These are phyloP conservation scores for Viridothelium virens DNA, from an alignment of 495 filamentous ascomycete species.

Conservation along the genomic window DNA sequence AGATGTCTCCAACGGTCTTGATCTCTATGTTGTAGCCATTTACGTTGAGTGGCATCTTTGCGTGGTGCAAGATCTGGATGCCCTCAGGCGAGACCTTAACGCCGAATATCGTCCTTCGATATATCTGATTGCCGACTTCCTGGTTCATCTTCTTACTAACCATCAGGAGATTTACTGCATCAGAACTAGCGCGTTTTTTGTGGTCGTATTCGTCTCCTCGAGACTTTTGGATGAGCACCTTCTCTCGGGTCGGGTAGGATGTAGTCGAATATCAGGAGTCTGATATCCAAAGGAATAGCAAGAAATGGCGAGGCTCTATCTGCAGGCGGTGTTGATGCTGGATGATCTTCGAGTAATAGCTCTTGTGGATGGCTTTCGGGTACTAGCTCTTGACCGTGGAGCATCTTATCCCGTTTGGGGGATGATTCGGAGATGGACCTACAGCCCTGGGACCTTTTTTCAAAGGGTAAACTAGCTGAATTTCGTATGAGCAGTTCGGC, in stretches of 20 bases:
- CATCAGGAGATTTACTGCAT: conserved; percentile 17
- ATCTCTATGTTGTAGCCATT: conserved; percentile 13
- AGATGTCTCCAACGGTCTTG: conserved; percentile 14
- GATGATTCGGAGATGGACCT: no score
- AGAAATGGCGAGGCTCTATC: conserved; percentile 12
- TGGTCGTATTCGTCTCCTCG: background rate
- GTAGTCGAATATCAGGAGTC: conserved; percentile 12
- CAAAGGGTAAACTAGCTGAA: no score
- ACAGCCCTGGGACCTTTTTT: no score
- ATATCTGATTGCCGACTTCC: conserved; percentile 17
- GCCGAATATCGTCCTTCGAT: conserved; percentile 22
- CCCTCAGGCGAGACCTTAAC: conserved; percentile 21
- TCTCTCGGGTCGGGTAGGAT: background rate
- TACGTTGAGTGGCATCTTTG: conserved; percentile 7
- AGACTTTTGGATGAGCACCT: background rate
- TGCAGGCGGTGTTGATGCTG: conserved; percentile 5
- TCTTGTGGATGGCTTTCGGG: background rate
- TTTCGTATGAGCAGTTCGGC: no score
- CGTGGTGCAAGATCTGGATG: conserved; percentile 20
- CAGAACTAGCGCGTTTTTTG: background rate
- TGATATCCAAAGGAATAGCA: conserved; percentile 10
- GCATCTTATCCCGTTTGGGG: no score
- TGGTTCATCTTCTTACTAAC: conserved; percentile 15
- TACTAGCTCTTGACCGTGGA: no score
- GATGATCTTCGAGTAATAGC: background rate